These are phyloP conservation scores for Dryas octopetala DNA, from an alignment of 306 rosid species.

Conservation along the genomic window DNA sequence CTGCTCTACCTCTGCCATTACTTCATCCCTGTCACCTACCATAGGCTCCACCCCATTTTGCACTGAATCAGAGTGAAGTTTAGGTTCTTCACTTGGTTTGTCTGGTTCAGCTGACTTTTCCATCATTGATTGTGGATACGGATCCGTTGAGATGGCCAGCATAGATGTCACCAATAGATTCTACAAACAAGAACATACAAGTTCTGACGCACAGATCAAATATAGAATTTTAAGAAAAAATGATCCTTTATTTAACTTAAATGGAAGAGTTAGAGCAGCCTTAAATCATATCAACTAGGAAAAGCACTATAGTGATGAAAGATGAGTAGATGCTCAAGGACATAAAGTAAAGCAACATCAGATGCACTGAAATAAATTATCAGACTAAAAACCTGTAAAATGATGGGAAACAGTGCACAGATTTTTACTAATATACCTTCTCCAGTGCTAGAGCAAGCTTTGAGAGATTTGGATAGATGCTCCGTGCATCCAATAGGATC, in stretches of 20 bases:
- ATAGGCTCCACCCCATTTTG: constrained; percentile 63
- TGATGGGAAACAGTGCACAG: background rate
- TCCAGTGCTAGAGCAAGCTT: constrained; percentile 95
- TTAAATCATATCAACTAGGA: background rate
- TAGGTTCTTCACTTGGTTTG: constrained; percentile 47
- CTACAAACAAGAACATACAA: constrained; percentile 43
- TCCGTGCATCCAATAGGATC: constrained; percentile 79
- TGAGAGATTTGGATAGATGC: constrained; percentile 78
- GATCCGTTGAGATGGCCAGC: constrained; percentile 51
- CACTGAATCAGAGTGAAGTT: constrained; percentile 36
- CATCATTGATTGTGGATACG: constrained; percentile 39
- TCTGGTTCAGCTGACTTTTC: constrained; percentile 45
- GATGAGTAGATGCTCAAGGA: background rate
- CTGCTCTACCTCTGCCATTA: constrained; percentile 64
- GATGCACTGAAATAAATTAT: background rate
- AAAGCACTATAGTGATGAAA: background rate
- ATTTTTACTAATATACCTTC: constrained; percentile 51
- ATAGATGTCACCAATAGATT: constrained; percentile 86
- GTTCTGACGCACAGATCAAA: background rate
- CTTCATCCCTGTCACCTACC: constrained; percentile 61
- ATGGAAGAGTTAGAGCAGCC: background rate
- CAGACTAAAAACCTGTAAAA: background rate
- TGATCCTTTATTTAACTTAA: background rate
- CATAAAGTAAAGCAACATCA: background rate
- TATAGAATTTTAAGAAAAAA: background rate